phyloP scores from a whole-genome alignment of 805 yeast genomes.

The Yamadazyma scolyti region DNA sequence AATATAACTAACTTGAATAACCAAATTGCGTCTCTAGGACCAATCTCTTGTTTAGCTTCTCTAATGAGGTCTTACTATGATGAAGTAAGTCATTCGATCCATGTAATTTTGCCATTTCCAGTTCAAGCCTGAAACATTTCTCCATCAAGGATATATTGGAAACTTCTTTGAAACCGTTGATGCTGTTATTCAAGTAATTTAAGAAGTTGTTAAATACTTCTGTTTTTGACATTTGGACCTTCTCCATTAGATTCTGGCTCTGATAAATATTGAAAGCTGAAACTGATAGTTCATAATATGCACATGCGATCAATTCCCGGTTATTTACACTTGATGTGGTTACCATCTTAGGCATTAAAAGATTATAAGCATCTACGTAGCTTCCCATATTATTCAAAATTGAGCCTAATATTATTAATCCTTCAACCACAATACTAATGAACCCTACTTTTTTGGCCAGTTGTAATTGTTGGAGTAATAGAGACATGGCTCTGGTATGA shows the following conservation, averaged over 20 bases:
- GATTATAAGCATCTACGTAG: slow-evolving; percentile 37
- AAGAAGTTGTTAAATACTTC: slow-evolving; percentile 26
- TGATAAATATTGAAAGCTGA: slow-evolving; percentile 14
- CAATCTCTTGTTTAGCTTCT: slow-evolving; percentile 22
- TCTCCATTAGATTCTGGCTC: background rate
- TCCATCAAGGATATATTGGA: slow-evolving; percentile 36
- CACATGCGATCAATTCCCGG: slow-evolving; percentile 31
- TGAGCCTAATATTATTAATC: slow-evolving; percentile 42
- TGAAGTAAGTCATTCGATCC: slow-evolving; percentile 24
- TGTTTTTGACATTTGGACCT: slow-evolving; percentile 5
- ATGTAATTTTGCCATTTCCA: slow-evolving; percentile 28
- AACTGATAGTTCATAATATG: slow-evolving; percentile 29
- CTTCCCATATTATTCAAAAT: slow-evolving; percentile 41
- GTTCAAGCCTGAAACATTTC: slow-evolving; percentile 38
- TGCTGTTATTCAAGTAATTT: slow-evolving; percentile 38
- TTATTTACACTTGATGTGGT: slow-evolving; percentile 38
- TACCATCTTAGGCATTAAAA: slow-evolving; percentile 44
- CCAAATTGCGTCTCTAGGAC: slow-evolving; percentile 26
- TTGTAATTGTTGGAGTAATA: slow-evolving; percentile 47
- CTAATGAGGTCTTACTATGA: slow-evolving; percentile 27
- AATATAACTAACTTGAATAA: slow-evolving; percentile 7
- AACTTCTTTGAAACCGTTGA: slow-evolving; percentile 40
- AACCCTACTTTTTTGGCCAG: slow-evolving; percentile 46
- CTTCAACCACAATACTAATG: slow-evolving; percentile 42
- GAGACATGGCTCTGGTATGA: slow-evolving; percentile 49